Base-by-base conservation (phyloP, 495 filamentous ascomycete genomes). In the Neurospora terricola region DNA sequence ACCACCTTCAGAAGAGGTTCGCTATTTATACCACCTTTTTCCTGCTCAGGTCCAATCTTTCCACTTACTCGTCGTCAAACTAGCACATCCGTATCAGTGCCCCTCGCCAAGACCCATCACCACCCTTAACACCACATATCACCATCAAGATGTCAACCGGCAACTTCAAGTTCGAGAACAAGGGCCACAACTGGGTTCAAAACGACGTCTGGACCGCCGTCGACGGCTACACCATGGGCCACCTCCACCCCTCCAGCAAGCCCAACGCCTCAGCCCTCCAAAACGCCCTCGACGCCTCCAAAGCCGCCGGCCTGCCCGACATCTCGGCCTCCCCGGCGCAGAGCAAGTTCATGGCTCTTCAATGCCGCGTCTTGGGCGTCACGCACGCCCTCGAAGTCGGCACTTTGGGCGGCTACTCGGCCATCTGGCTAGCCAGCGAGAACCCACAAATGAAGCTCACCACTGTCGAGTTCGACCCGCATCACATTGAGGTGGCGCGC, bases 381-480 rank as follows among this genome's bases (percentile, higher is more conserved):
- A 81, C 81, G 34, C 77, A 79, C 38, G 81, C 84, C 9, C 84
- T 88, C 59, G 87, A 88, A 70, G 76, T 88, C 54, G 87, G 86
- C 37, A 87, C 86, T 0, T 76, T 88, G 37, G 86, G 86, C 42
- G 86, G 83, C 37, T 87, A 86, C 78, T 83, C 82, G 5, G 79
- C 81, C 40, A 88, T 89, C 77, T 87, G 85, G 81, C 81, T 88
- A 45, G 84, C 86, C 5, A 71, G 74, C 21, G 27, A 77, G 71
- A 72, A 78, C 81, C 45, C 82, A 76, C 38, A 79, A 77, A 30
- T 71, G 54, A 78, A 81, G 45, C 80, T 88, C 1, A 87, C 85
- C 1, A 85, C 78, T 48, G 78, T 89, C 43, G 87, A 88, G 72
- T 77, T 81, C 69, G 72, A 84, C 72, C 71, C 80, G 0, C 77